Conservation (phyloP, 164 flowering plant species). For the Liquidambar formosana region DNA sequence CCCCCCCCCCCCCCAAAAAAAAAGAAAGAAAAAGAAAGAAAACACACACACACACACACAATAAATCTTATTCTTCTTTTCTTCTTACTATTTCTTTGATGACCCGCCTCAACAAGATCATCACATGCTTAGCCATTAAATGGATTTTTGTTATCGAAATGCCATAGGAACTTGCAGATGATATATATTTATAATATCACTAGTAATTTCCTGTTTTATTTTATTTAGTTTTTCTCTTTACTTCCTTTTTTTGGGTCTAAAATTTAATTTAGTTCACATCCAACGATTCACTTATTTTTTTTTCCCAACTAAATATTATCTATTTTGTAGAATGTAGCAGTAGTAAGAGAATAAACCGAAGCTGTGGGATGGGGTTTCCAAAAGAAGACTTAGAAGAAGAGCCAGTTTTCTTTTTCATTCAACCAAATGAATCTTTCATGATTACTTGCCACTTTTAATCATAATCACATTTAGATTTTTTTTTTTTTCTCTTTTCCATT, state of each 20-base stretch:
- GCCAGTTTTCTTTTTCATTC: not conserved
- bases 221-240: not conserved
- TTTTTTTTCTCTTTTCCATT: too few species aligned
- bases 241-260: not conserved
- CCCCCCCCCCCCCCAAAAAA: too few species aligned
- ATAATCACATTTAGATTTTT: not conserved
- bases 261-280: not conserved
- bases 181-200: not conserved
- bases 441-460: not conserved
- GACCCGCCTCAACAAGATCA: too few species aligned
- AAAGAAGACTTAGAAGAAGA: too few species aligned
- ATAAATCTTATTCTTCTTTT: too few species aligned
- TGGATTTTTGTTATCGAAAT: not conserved
- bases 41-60: too few species aligned
- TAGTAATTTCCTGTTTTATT: not conserved
- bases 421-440: slow-evolving; percentile 4
- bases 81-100: too few species aligned
- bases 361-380: not conserved
- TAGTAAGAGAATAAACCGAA: not conserved
- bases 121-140: too few species aligned
- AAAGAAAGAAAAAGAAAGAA: too few species aligned
- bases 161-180: not conserved
- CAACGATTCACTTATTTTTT: not conserved
- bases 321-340: not conserved
- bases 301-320: not conserved